Evolutionary conservation across 352 stramenopile genomes (phyloP), one percentile per base, ranked within the genome.

Genomic region (Globisporangium perplexum): DNA sequence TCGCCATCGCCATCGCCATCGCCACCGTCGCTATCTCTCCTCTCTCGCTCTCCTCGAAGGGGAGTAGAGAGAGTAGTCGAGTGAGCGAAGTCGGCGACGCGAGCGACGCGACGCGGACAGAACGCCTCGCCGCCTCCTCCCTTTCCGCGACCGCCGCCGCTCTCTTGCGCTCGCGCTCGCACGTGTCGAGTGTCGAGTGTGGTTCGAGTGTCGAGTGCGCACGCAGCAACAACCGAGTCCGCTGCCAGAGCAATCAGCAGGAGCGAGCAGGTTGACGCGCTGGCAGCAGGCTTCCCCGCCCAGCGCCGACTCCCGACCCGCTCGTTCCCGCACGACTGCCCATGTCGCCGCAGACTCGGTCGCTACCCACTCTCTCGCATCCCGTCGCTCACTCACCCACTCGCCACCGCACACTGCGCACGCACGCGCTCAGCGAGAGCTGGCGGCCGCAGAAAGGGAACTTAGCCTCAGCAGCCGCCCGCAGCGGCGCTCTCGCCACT

Each of bases 381-480:
- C n/a, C n/a, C n/a, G n/a, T n/a, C n/a, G n/a, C n/a, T n/a, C n/a
- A n/a, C n/a, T n/a, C n/a, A n/a, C n/a, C n/a, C n/a, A n/a, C n/a
- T n/a, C n/a, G n/a, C n/a, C n/a, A n/a, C n/a, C 20, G 31, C 44
- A 4, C 23, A 48, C 26, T 15, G 4, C 15, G 3, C 36, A 42
- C 18, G 5, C 8, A 35, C 20, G 7, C 46, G 30, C 46, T 12
- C 18, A 51, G 15, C 22, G 14, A 15, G 47, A 54, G 57, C 39
- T 12, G 52, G 53, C 43, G 36, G 44, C 55, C 24, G 52, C 45
- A 55, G 66, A 73, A 67, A 83, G 62, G 66, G 71, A 53, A 73
- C 70, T 74, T 75, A 77, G 60, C 96, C 96, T 98, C 96, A 99
- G 95, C 96, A 99, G 71, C 93, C 93, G 47, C 80, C 88, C 59